These are phyloP conservation scores for Colletotrichum plurivorum DNA, from an alignment of 2,329 filamentous ascomycete species.

Conservation along the genomic window DNA sequence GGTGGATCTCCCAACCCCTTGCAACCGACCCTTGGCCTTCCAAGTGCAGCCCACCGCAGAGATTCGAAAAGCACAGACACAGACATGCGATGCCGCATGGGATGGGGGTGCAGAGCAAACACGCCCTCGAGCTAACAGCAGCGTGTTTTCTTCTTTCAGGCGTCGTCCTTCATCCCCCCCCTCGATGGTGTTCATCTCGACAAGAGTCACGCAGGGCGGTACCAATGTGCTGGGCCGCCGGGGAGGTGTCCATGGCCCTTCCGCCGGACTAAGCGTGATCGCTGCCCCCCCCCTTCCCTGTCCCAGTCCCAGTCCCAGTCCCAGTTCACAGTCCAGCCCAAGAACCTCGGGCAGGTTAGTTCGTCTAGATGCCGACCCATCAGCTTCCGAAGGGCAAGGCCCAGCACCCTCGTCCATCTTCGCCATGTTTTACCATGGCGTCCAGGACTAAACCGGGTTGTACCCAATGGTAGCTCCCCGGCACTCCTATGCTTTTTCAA, in stretches of 20 bases:
- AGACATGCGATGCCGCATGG: background rate
- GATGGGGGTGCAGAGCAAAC: background rate
- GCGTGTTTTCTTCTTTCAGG: constrained; percentile 30
- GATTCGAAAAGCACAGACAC: constrained; percentile 9
- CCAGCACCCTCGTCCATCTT: constrained; percentile 27
- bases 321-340: constrained; percentile 7
- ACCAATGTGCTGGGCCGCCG: constrained; percentile 35
- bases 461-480: constrained; percentile 27
- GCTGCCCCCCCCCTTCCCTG: constrained; percentile 2
- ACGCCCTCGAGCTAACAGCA: constrained; percentile 11
- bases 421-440: constrained; percentile 37
- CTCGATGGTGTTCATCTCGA: constrained; percentile 19
- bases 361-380: constrained; percentile 21
- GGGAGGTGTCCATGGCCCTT: constrained; percentile 34
- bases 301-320: constrained; percentile 7
- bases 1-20: constrained; percentile 34
- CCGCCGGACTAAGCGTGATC: constrained; percentile 18
- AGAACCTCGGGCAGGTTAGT: constrained; percentile 23
- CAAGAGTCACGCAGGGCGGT: constrained; percentile 22
- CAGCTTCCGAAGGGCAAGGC: constrained; percentile 15
- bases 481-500: constrained; percentile 27
- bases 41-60: constrained; percentile 24
- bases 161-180: constrained; percentile 25
- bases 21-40: constrained; percentile 23
- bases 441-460: constrained; percentile 25